A percentile compares a stretch with the other conserved stretches of the same genome.
These are phyloP conservation scores for Aspergillus pseudotamarii DNA, from an alignment of 2,329 filamentous ascomycete genomes.

Conservation along the genomic window DNA sequence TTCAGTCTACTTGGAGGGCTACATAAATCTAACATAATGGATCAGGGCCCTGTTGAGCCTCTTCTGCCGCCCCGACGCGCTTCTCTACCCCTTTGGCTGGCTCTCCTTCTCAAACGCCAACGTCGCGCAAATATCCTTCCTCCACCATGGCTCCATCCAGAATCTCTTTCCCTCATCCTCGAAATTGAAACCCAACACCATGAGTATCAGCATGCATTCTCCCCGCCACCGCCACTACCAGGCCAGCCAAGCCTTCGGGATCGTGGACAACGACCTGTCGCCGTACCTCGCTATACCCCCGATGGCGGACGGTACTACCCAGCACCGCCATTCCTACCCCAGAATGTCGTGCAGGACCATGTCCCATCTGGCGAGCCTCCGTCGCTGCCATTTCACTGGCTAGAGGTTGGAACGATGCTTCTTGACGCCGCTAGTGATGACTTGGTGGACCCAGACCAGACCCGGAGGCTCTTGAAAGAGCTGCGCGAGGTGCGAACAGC, in stretches of 20 bases:
- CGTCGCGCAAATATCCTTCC: conserved; percentile 89
- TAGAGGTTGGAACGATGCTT: conserved; percentile 85
- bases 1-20: neutral
- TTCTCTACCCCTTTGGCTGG: conserved; percentile 88
- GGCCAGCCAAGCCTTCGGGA: conserved; percentile 35
- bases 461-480: conserved; percentile 76
- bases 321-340: conserved; percentile 76
- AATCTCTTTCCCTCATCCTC: conserved; percentile 76
- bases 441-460: conserved; percentile 71
- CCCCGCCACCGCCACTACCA: conserved; percentile 73
- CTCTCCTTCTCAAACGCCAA: conserved; percentile 91
- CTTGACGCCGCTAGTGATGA: conserved; percentile 85
- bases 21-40: conserved; percentile 13
- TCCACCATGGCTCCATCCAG: conserved; percentile 81
- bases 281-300: conserved; percentile 38
- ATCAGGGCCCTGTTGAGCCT: conserved; percentile 73
- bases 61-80: conserved; percentile 81
- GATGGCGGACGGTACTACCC: conserved; percentile 44
- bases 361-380: conserved; percentile 44
- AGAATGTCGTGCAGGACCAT: conserved; percentile 70
- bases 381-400: conserved; percentile 86
- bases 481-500: conserved; percentile 85
- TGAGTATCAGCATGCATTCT: conserved; percentile 69
- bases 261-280: conserved; percentile 25
- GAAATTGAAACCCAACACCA: conserved; percentile 73